phyloP scores from a whole-genome alignment of 495 filamentous ascomycete species.

The Hypoxylon fuscum region DNA sequence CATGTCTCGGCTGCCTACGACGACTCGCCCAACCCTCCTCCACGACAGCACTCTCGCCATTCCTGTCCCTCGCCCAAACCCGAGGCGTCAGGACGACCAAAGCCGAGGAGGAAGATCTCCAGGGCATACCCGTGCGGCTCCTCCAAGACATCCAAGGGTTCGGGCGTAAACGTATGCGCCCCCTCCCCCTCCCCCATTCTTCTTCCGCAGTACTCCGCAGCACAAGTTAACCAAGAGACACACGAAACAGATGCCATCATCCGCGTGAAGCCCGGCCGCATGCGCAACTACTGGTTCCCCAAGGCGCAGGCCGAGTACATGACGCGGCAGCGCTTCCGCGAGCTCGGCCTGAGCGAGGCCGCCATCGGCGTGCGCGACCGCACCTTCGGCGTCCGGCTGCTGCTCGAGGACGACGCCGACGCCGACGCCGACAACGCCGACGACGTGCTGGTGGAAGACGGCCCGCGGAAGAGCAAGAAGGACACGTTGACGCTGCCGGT shows the following conservation, averaged over 20 bases:
- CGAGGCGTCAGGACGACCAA: conserved; percentile 61
- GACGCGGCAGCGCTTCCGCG: conserved; percentile 51
- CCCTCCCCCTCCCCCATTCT: not conserved
- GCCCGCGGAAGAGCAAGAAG: conserved; percentile 31
- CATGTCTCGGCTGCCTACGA: conserved; percentile 42
- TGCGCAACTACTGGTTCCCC: conserved; percentile 60
- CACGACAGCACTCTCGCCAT: conserved; percentile 10
- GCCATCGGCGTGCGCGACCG: conserved; percentile 55
- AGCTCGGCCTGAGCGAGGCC: conserved; percentile 50
- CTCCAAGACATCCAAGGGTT: conserved; percentile 66
- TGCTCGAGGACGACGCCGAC: conserved; percentile 10
- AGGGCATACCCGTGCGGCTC: conserved; percentile 67
- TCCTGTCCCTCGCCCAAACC: conserved; percentile 46
- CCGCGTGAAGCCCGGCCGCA: conserved; percentile 55
- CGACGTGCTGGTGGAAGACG: not conserved
- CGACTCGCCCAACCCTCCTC: conserved; percentile 31
- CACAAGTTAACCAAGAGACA: too few species aligned
- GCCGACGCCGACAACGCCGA: not conserved
- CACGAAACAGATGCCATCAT: conserved; percentile 54
- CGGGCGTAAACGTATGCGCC: conserved; percentile 63
- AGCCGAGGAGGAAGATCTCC: conserved; percentile 49
- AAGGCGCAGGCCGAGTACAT: conserved; percentile 55
- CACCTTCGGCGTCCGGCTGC: conserved; percentile 39
- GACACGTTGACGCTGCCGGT: conserved; percentile 33
- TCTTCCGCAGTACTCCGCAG: too few species aligned